phyloP scores from a whole-genome alignment of 2,329 filamentous ascomycete species.

The Penicillium psychrosexuale region DNA sequence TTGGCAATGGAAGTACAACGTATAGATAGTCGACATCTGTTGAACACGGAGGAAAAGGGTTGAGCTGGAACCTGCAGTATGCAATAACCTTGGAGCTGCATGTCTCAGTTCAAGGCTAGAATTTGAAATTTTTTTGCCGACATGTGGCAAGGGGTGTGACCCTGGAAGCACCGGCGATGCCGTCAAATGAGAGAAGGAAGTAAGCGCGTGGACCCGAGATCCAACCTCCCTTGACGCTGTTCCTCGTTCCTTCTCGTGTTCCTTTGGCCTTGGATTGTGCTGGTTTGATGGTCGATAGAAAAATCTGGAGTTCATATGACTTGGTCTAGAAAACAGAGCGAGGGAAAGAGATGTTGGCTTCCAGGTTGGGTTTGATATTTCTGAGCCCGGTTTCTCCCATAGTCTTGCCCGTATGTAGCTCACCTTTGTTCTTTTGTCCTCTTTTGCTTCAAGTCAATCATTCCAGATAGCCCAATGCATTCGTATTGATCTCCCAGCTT shows the following conservation, averaged over 20 bases:
- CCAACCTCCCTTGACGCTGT: slow-evolving; percentile 3
- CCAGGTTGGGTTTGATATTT: background rate
- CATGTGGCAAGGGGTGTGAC: background rate
- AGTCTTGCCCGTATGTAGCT: background rate
- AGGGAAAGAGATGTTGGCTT: background rate
- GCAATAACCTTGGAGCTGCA: background rate
- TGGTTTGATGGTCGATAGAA: background rate
- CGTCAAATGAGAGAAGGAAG: background rate
- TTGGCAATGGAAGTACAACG: background rate
- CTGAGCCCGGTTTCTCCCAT: background rate
- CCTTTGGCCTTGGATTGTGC: background rate
- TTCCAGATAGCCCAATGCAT: no score
- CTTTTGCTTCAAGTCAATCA: no score
- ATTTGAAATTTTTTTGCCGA: background rate
- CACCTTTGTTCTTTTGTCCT: no score
- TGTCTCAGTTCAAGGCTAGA: background rate
- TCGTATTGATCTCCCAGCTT: no score
- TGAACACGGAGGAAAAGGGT: background rate
- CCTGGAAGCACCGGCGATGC: background rate
- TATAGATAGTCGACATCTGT: background rate
- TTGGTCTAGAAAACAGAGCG: background rate
- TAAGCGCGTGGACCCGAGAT: background rate
- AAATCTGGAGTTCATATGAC: background rate
- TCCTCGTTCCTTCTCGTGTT: background rate
- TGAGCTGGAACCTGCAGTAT: background rate